Evolutionary conservation across 306 rosid species (phyloP), one percentile per base, ranked within the genome.

Genomic region (Abrus pulchellus): DNA sequence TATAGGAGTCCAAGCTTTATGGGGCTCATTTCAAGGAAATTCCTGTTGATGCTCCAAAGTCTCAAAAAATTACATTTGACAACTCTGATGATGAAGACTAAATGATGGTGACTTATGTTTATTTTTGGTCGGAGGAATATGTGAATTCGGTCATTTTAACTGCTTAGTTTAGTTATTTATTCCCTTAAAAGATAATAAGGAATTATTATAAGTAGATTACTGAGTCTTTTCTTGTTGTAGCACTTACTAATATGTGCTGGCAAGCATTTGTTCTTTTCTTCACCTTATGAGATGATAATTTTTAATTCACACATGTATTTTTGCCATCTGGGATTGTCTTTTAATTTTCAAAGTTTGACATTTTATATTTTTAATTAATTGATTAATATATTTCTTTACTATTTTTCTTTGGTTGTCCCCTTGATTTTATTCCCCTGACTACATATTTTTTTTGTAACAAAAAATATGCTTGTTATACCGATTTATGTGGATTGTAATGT

Each of bases 21-120:
- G 98, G 99, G 75, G 88, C 97, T 9, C 99, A 93, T 91, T 96
- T 89, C 77, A 96, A 88, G 89, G 98, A 96, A 85, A 96, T 96
- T 75, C 7, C 97, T 38, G 90, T 53, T 5, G 90, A 85, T 85
- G 98, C 97, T 65, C 96, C 92, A 0, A 93, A 90, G 88, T 84
- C 97, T 8, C 83, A 86, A 73, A 96, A 93, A 71, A 96, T 83
- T 20, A 96, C 96, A 53, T 96, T 96, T 78, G 80, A 85, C 62
- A 70, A 89, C 85, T 89, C 99, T 27, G 99, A 93, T 1, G 96
- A 93, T 13, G 98, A 96, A 71, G 85, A 86, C 34, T 94, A 83
- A 85, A 74, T 75, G 80, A 53, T 11, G 80, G 63, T 75, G 47
- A 14, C 83, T 28, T 60, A 7, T 27, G 48, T 74, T 80, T 44